phyloP scores from a whole-genome alignment of 2,329 filamentous ascomycete species.

The Fusarium multiceps region DNA sequence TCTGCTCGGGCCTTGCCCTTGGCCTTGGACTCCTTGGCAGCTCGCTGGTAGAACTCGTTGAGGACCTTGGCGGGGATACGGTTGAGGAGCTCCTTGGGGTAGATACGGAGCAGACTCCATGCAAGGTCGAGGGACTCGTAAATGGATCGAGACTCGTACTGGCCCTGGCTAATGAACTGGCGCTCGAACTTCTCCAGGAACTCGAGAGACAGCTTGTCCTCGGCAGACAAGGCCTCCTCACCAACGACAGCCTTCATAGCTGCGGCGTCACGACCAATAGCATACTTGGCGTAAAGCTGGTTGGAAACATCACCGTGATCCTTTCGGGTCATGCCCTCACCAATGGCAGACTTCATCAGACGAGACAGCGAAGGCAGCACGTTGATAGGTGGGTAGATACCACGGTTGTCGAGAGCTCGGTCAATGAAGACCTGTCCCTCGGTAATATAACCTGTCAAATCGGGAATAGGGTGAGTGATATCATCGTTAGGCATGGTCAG shows the following conservation, averaged over 20 bases:
- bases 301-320: constrained; percentile 99
- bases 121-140: constrained; percentile 95
- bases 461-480: constrained; percentile 98
- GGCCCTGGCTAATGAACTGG: constrained; percentile 89
- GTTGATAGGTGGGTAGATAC: constrained; percentile 98
- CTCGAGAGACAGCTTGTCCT: constrained; percentile 97
- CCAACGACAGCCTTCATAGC: constrained; percentile 99
- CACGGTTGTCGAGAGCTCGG: constrained; percentile 92
- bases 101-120: constrained; percentile 96
- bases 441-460: constrained; percentile 98
- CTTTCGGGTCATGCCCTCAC: constrained; percentile 94
- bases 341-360: constrained; percentile 99
- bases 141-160: constrained; percentile 92
- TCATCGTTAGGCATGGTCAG: constrained; percentile 99
- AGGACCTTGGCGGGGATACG: constrained; percentile 87
- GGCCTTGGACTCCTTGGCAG: constrained; percentile 70
- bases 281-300: constrained; percentile 99
- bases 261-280: constrained; percentile 96
- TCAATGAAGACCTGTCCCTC: constrained; percentile 99
- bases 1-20: constrained; percentile 68
- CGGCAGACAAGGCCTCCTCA: constrained; percentile 93
- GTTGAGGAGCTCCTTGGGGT: constrained; percentile 97
- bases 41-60: constrained; percentile 83
- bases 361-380: constrained; percentile 96
- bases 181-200: constrained; percentile 99